Evolutionary conservation across 2,329 filamentous ascomycete genomes (phyloP).

Genomic region (Xylariales sp.): DNA sequence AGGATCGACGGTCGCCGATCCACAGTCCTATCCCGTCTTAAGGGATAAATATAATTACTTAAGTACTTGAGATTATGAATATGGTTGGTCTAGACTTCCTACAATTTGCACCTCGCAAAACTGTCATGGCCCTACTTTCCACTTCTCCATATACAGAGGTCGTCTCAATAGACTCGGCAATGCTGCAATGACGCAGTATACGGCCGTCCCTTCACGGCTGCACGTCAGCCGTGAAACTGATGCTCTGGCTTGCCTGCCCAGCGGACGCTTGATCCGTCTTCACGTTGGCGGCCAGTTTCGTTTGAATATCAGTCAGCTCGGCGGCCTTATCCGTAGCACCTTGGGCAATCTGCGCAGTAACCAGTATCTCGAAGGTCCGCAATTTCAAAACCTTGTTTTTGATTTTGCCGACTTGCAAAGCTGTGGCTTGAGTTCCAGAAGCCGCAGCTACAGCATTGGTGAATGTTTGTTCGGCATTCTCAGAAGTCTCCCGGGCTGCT

Average conservation of each 20-base stretch:
- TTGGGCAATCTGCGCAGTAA: constrained; percentile 8
- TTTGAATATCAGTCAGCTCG: constrained; percentile 9
- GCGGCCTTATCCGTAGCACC: constrained; percentile 9
- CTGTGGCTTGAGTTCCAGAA: not conserved
- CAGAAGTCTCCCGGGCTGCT: constrained; percentile 10
- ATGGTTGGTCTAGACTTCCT: too few relatives aligned
- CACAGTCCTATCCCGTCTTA: too few relatives aligned
- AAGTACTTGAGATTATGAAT: too few relatives aligned
- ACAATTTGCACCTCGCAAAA: too few relatives aligned
- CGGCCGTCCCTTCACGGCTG: not conserved
- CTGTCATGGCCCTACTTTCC: too few relatives aligned
- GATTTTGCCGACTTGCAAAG: constrained; percentile 10
- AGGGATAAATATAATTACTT: too few relatives aligned
- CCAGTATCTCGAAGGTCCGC: constrained; percentile 9
- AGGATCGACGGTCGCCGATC: too few relatives aligned
- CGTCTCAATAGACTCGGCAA: not conserved
- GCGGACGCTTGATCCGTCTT: constrained; percentile 5
- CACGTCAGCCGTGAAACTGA: constrained; percentile 10
- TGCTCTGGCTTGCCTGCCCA: constrained; percentile 10
- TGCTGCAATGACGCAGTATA: not conserved
- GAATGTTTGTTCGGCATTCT: constrained; percentile 12
- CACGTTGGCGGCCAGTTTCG: constrained; percentile 10
- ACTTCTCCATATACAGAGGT: too few relatives aligned
- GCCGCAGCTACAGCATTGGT: constrained; percentile 8
- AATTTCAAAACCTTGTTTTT: constrained; percentile 14